Base-by-base conservation (phyloP, 306 rosid species). In the Corylus americana region DNA sequence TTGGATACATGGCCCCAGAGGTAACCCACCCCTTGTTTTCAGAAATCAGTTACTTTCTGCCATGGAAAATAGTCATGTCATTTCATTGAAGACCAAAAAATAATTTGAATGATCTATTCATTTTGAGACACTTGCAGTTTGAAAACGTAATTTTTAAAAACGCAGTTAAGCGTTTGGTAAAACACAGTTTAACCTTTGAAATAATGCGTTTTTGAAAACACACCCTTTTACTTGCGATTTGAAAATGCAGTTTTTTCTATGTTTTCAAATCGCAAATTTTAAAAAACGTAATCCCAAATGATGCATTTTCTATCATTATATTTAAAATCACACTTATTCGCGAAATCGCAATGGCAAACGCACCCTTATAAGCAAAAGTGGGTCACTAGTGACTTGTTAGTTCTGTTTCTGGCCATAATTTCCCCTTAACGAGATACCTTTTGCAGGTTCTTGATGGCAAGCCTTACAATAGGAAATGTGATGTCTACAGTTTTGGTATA, bases 1-100 rank as follows among this genome's bases (percentile, higher is more conserved):
- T 90, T 54, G 92, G 96, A 57, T 94, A 94, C 79, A 94, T 94
- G 98, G 96, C 98, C 12, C 98, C 98, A 7, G 98, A 94, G 98
- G 98, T 94, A 84, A 84, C 37, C 49, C 12, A 1, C 61, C 42
- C 16, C 22, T 37, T 55, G 42, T 74, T n/a, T 37, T 16, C 45
- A 25, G 42, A 8, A 9, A 10, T 5, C 5, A 8, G 17, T n/a
- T 31, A 7, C n/a, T 45, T 48, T 48, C 7, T 70, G 20, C 39
- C 55, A 42, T 51, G 48, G 12, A 37, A 51, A 53, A 25, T 51
- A 17, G 2, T 27, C 37, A 14, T 50, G 49, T 20, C 20, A 39
- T 42, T 42, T 35, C 20, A 39, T 42, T 18, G 11, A 31, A 63
- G 42, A 14, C 11, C 20, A 63, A 35, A 63, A 63, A 63, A 4